Evolutionary conservation across 306 rosid species (phyloP).

Genomic region (Fragaria ananassa): DNA sequence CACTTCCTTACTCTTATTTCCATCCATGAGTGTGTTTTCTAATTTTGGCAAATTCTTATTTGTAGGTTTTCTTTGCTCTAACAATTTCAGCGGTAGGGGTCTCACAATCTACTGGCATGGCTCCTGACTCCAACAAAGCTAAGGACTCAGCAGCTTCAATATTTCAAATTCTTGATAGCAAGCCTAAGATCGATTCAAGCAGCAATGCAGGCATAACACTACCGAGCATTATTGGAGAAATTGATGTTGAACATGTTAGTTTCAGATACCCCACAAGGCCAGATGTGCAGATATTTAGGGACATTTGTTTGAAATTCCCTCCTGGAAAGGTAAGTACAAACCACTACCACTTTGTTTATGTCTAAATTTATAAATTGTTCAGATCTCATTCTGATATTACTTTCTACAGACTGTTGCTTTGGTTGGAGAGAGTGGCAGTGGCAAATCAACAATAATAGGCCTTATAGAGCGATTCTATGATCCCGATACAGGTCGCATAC

Average conservation of each 20-base stretch:
- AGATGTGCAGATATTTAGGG: slow-evolving; percentile 62
- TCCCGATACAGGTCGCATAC: slow-evolving; percentile 54
- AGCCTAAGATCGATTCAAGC: slow-evolving; percentile 66
- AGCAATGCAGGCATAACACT: slow-evolving; percentile 46
- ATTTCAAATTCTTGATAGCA: slow-evolving; percentile 66
- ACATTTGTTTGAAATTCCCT: slow-evolving; percentile 56
- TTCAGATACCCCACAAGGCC: slow-evolving; percentile 78
- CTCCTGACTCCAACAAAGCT: slow-evolving; percentile 81
- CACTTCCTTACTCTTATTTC: background rate
- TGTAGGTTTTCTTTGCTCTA: slow-evolving; percentile 74
- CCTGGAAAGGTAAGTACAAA: slow-evolving; percentile 62
- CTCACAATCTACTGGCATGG: slow-evolving; percentile 63
- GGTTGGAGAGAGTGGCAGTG: slow-evolving; percentile 95
- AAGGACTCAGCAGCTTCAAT: slow-evolving; percentile 77
- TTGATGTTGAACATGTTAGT: slow-evolving; percentile 57
- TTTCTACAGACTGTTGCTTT: slow-evolving; percentile 65
- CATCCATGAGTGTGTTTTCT: background rate
- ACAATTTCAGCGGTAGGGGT: slow-evolving; percentile 67
- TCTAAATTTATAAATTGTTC: background rate
- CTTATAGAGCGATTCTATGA: slow-evolving; percentile 78
- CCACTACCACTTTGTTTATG: background rate
- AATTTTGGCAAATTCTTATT: slow-evolving; percentile 14
- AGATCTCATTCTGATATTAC: no score
- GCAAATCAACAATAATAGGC: slow-evolving; percentile 76
- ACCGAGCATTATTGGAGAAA: slow-evolving; percentile 40